These are phyloP conservation scores for Phytophthora tentaculata DNA, from an alignment of 352 stramenopile genomes.

Conservation along the genomic window DNA sequence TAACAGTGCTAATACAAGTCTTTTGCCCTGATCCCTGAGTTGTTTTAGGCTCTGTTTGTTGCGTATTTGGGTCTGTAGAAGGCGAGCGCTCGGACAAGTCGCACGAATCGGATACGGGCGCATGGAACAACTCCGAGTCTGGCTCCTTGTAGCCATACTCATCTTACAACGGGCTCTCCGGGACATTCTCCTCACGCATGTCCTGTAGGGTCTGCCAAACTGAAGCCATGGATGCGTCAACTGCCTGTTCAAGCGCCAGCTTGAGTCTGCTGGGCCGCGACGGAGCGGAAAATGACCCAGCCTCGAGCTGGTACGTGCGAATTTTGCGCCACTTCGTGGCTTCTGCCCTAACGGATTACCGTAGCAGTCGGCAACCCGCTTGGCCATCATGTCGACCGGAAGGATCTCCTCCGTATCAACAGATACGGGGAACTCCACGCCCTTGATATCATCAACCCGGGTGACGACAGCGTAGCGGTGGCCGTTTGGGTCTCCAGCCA, in stretches of 20 bases:
- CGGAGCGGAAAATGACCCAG: not conserved
- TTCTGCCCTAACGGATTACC: not conserved
- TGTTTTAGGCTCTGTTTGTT: not conserved
- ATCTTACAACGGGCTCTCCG: not conserved
- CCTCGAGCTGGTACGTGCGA: not conserved
- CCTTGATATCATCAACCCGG: not conserved
- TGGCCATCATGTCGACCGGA: slow-evolving; percentile 4
- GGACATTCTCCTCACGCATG: slow-evolving; percentile 2
- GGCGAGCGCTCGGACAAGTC: too few species aligned
- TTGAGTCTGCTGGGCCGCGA: slow-evolving; percentile 1
- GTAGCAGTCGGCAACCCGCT: slow-evolving; percentile 1
- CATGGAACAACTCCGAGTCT: too few species aligned
- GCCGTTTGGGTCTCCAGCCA: slow-evolving; percentile 2
- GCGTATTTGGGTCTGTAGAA: not conserved
- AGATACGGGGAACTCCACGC: not conserved
- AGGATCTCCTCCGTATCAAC: slow-evolving; percentile 10
- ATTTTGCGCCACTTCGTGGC: slow-evolving; percentile 4
- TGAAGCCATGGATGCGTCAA: not conserved
- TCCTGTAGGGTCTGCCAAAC: not conserved
- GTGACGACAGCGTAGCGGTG: not conserved
- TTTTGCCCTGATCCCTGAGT: not conserved
- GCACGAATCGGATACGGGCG: too few species aligned
- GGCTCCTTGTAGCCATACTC: not conserved
- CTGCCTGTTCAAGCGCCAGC: not conserved
- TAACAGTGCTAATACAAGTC: not conserved